A percentile compares a stretch with the other conserved stretches of the same genome.
These are phyloP conservation scores for Trichoderma orchidacearum DNA, from an alignment of 495 filamentous ascomycete species.

Conservation along the genomic window DNA sequence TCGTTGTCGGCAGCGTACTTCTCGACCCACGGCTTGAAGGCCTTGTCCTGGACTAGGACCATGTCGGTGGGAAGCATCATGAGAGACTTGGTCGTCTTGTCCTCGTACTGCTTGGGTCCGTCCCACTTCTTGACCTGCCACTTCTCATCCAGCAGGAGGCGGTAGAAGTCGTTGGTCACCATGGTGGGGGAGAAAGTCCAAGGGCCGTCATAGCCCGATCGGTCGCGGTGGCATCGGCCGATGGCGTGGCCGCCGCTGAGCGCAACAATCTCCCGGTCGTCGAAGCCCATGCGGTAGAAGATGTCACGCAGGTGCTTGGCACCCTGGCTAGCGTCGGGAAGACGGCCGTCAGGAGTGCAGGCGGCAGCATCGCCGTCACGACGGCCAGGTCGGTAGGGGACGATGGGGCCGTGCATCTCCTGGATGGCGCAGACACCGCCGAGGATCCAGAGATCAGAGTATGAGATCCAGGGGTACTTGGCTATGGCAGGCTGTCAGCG, in stretches of 20 bases:
- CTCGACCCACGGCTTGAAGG: conserved; percentile 72
- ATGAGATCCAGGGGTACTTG: conserved; percentile 88
- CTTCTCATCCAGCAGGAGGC: conserved; percentile 77
- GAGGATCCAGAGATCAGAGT: conserved; percentile 95
- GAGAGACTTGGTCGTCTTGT: conserved; percentile 67
- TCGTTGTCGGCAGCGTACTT: conserved; percentile 88
- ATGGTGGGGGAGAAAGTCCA: conserved; percentile 96
- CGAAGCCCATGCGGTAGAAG: conserved; percentile 96
- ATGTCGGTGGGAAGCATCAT: conserved; percentile 98
- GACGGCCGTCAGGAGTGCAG: conserved; percentile 91
- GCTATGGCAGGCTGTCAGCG: conserved; percentile 32
- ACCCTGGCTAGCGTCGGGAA: conserved; percentile 76
- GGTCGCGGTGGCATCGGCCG: conserved; percentile 82
- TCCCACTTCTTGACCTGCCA: conserved; percentile 92
- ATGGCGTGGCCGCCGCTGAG: conserved; percentile 83
- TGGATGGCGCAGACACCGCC: conserved; percentile 76
- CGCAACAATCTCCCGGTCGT: conserved; percentile 93
- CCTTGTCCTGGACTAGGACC: conserved; percentile 77
- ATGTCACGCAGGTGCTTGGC: conserved; percentile 77
- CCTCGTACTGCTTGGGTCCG: conserved; percentile 70
- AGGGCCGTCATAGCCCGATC: conserved; percentile 73
- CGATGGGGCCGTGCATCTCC: conserved; percentile 80
- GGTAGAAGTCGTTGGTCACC: conserved; percentile 89
- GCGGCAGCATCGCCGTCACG: conserved; percentile 65
- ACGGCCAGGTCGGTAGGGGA: conserved; percentile 88